phyloP scores from a whole-genome alignment of 2,329 filamentous ascomycete species.

The Sphaerulina populicola region DNA sequence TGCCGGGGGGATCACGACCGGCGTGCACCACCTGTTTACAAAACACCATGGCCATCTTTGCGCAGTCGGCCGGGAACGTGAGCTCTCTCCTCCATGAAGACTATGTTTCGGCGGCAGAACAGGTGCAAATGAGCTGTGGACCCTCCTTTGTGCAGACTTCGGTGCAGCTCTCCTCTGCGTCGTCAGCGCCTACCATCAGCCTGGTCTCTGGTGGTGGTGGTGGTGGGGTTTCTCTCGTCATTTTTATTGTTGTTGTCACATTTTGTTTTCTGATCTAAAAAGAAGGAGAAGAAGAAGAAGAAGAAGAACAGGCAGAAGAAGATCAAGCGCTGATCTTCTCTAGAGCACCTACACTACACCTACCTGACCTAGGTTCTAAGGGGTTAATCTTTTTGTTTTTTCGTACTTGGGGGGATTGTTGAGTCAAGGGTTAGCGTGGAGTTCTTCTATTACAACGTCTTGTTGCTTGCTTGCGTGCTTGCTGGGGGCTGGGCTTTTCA shows the following conservation, averaged over 20 bases:
- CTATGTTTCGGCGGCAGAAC: conserved; percentile 62
- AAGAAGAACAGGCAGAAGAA: too few relatives aligned
- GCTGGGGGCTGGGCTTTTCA: too few relatives aligned
- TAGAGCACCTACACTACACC: background rate
- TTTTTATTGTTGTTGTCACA: background rate
- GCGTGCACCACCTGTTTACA: conserved; percentile 67
- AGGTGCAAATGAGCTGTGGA: conserved; percentile 60
- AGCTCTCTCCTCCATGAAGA: conserved; percentile 58
- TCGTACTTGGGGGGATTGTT: too few relatives aligned
- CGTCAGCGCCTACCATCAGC: background rate
- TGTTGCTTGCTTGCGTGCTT: too few relatives aligned
- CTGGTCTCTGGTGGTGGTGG: background rate
- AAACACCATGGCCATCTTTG: conserved; percentile 74
- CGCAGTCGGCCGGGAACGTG: conserved; percentile 57
- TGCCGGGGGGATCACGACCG: conserved; percentile 61
- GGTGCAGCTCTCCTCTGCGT: conserved; percentile 4
- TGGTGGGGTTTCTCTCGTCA: background rate
- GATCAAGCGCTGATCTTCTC: background rate
- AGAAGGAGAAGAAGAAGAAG: background rate
- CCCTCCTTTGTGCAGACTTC: conserved; percentile 39
- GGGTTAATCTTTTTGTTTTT: too few relatives aligned
- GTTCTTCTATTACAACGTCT: too few relatives aligned
- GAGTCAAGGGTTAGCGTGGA: too few relatives aligned
- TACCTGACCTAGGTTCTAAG: too few relatives aligned
- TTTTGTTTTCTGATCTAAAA: background rate